Base-by-base conservation (phyloP, 352 stramenopile species). In the Thalassiosira livingstoniorum region DNA sequence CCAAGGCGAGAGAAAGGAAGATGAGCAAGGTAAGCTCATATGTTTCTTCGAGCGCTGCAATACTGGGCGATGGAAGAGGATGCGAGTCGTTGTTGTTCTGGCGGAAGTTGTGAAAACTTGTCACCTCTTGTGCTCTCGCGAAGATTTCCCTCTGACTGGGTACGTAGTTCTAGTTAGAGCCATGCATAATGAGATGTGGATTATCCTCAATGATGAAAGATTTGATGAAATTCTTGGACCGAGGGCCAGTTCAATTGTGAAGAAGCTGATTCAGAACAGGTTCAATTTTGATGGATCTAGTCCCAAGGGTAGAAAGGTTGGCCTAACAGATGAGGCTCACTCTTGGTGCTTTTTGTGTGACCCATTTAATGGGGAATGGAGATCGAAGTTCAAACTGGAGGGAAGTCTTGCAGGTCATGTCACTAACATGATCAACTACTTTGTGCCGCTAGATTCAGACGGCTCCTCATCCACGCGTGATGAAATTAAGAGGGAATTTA, bases 201-300 rank as follows among this genome's bases (percentile, higher is more conserved):
- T 29, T 5, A n/a, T 5, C 2, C n/a, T 54, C 2, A 31, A 53
- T n/a, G 13, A 54, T 54, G 61, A 35, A 32, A 34, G 29, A 27
- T 69, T 47, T 53, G 37, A 53, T 35, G 4, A 53, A 18, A 7
- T 69, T n/a, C 15, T 43, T 7, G 29, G 64, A 43, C 5, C 42
- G 13, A 23, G 43, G 5, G 21, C 64, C 2, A 29, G 29, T 2
- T 4, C 2, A 31, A 45, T 62, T 47, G 18, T 73, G 60, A 31
- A 15, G 29, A 29, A 27, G 2, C 60, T 62, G 64, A 45, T 73
- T 29, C 64, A 45, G 5, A 21, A 21, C 4, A 23, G 64, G 4
- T 73, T 73, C 29, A 73, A 73, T 29, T 62, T 73, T 13, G 64
- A 73, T 62, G 64, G 64, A 5, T 18, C 5, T 23, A 18, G 60